These are phyloP conservation scores for Grosmannia penicillata DNA, from an alignment of 2,329 filamentous ascomycete species.

Conservation along the genomic window DNA sequence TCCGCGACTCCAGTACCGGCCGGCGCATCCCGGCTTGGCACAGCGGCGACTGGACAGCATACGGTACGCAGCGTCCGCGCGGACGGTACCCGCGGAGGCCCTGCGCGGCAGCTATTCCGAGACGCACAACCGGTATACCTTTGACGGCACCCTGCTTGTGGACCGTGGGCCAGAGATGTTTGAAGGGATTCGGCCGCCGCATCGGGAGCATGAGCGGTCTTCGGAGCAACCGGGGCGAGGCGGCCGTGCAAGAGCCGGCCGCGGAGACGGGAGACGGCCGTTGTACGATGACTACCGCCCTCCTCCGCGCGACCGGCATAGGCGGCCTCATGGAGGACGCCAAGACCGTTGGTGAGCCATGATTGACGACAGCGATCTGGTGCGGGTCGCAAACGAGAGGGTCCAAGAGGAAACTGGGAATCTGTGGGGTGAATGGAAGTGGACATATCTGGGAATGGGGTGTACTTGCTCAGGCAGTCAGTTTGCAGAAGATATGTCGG, in stretches of 20 bases:
- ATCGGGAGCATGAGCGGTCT: constrained; percentile 30
- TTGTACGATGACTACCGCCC: constrained; percentile 8
- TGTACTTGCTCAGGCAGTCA: too few relatives aligned
- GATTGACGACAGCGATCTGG: not conserved
- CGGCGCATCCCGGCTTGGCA: constrained; percentile 50
- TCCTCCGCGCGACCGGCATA: not conserved
- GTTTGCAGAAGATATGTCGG: too few relatives aligned
- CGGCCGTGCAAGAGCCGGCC: not conserved
- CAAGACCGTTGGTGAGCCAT: not conserved
- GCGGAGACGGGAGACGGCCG: constrained; percentile 9
- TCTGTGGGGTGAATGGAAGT: too few relatives aligned
- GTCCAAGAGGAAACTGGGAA: not conserved
- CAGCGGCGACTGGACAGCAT: constrained; percentile 47
- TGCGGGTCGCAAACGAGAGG: too few relatives aligned
- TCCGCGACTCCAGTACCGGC: constrained; percentile 31
- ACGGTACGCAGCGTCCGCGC: constrained; percentile 13
- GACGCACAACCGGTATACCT: constrained; percentile 56
- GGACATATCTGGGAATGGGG: too few relatives aligned
- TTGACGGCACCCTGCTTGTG: constrained; percentile 51
- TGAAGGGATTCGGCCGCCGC: constrained; percentile 45
- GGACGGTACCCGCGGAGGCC: not conserved
- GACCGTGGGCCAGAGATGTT: constrained; percentile 60
- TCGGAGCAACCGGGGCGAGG: constrained; percentile 18
- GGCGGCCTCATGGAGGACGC: not conserved
- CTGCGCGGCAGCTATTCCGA: constrained; percentile 19